Evolutionary conservation across 164 flowering plant species (phyloP).

Genomic region (Vitis riparia): DNA sequence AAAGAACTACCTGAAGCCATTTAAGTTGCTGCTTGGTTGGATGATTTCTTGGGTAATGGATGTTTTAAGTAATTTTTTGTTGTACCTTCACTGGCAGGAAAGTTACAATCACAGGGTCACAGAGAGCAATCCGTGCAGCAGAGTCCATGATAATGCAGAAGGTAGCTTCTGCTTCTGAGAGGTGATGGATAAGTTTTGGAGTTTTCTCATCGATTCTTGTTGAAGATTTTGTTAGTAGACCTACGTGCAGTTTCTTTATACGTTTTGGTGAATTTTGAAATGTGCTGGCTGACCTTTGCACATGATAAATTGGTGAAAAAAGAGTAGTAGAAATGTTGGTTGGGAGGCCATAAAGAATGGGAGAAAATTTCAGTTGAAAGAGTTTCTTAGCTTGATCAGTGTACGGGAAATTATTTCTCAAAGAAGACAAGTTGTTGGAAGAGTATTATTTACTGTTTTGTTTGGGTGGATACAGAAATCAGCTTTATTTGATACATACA

Average conservation of each 20-base stretch:
- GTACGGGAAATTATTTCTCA: not conserved
- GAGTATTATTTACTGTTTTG: not conserved
- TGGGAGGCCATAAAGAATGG: not conserved
- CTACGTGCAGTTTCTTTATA: slow-evolving; percentile 1
- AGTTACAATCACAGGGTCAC: slow-evolving; percentile 93
- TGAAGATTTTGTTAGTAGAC: slow-evolving; percentile 13
- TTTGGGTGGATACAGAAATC: slow-evolving; percentile 8
- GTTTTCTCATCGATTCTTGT: slow-evolving; percentile 4
- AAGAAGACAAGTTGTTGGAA: not conserved
- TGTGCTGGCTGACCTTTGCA: not conserved
- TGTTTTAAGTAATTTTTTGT: not conserved
- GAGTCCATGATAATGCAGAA: slow-evolving; percentile 84
- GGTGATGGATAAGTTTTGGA: slow-evolving; percentile 30
- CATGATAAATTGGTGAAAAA: slow-evolving; percentile 5
- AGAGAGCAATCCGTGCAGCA: slow-evolving; percentile 73
- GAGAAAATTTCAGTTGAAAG: slow-evolving; percentile 1
- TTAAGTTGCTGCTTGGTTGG: not conserved
- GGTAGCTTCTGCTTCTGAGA: slow-evolving; percentile 72
- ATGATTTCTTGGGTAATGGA: not conserved
- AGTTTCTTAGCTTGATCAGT: not conserved
- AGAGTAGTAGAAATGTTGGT: not conserved
- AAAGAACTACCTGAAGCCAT: not conserved
- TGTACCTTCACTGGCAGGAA: slow-evolving; percentile 56
- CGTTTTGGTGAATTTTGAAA: slow-evolving; percentile 2
- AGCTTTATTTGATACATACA: slow-evolving; percentile 7